A percentile compares a stretch with the other conserved stretches of the same genome.
Evolutionary conservation across 495 filamentous ascomycete genomes (phyloP).

Genomic region (Chaetomium cochliodes): DNA sequence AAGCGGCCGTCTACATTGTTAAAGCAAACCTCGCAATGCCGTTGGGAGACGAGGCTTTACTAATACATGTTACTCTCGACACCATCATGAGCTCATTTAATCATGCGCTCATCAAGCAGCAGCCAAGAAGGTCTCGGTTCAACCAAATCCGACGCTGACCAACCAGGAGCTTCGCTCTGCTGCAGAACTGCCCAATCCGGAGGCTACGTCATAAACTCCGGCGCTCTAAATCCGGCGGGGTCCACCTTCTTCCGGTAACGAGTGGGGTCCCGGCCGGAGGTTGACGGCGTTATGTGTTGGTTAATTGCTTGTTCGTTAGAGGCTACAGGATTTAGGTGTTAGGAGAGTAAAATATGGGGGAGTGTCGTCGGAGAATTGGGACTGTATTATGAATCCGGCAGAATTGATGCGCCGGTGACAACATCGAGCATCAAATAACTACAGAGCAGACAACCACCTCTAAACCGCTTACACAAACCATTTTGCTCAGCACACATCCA

Average conservation of each 20-base stretch:
- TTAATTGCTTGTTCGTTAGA: background rate
- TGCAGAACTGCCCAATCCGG: constrained; percentile 14
- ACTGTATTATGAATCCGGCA: background rate
- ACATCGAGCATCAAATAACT: background rate
- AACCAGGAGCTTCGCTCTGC: background rate
- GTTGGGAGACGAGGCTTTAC: background rate
- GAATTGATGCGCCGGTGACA: background rate
- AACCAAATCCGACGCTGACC: background rate
- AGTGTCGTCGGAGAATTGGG: background rate
- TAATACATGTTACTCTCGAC: background rate
- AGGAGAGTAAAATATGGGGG: background rate
- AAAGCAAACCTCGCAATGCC: background rate
- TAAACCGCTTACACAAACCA: background rate
- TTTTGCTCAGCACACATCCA: background rate
- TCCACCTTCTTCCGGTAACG: background rate
- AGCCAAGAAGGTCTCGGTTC: constrained; percentile 2
- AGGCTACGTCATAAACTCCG: constrained; percentile 7
- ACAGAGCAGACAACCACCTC: background rate
- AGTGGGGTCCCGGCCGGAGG: background rate
- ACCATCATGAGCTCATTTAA: constrained; percentile 7
- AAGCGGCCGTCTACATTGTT: background rate
- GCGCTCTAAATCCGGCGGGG: background rate
- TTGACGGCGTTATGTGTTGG: background rate
- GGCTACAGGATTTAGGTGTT: background rate
- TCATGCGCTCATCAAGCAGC: constrained; percentile 5